Base-by-base conservation (phyloP, 805 yeast genomes). In the Candida vaughaniae region DNA sequence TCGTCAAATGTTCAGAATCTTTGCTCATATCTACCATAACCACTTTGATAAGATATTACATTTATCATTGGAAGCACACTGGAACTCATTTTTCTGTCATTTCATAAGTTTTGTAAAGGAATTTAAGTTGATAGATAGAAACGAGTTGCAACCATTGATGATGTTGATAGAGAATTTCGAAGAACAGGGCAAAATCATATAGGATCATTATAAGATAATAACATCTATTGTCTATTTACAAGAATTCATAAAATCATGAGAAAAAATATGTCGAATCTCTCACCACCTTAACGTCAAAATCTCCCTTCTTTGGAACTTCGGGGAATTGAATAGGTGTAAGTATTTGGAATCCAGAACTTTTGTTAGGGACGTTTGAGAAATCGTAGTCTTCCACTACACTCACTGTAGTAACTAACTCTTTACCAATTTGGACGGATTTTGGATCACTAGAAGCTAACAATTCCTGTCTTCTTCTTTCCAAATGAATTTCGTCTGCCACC, bases 51-150 rank as follows among this genome's bases (percentile, higher is more conserved):
- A 84, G 55, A 76, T 91, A 16, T 80, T 91, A n/a, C 97, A 93
- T 58, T 64, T 93, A 41, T 82, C 95, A 2, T 62, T 93, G 42
- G 99, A 93, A 58, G 96, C 98, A 1, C 98, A 93, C 58, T 93
- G 96, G 95, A 93, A 93, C 60, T 90, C 98, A 3, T 86, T 90
- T 51, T 93, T 95, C 63, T 93, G 96, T 11, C 99, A 93, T 58
- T 93, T 85, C 53, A 76, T 91, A 29, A 83, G 95, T 36, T 87
- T 93, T 54, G 77, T 85, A 10, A 82, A 83, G 47, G 95, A 89
- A 47, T 93, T 87, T 59, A 82, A 78, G 36, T 73, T 93, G 46
- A 70, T 93, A 23, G 98, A 89, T 42, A 68, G 79, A 35, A 69
- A 72, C 37, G 99, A 93, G 46, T 64, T 89, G 60, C 84, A 72